Evolutionary conservation across 208 protist species (phyloP), one percentile per base, ranked within the genome.

Genomic region (Crithidia thermophila): DNA sequence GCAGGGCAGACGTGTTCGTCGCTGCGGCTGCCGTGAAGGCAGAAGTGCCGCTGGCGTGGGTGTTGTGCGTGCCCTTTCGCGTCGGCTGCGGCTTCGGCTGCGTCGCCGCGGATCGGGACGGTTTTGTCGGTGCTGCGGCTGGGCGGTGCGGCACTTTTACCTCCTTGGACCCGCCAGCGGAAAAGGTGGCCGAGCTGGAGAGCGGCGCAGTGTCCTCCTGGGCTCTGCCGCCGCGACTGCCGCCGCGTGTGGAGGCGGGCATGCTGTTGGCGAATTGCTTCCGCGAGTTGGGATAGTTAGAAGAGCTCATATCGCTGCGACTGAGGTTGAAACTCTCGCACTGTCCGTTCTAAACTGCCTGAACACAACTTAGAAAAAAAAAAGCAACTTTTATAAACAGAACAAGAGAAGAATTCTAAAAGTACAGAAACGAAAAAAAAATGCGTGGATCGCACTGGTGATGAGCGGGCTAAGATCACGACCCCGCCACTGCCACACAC

Each of bases 251-350:
- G 21, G 58, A 64, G 45, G 58, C 9, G 0, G 58, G 58, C 58
- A 64, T 64, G 58, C 58, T 64, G 58, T 42, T 64, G 4, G 58
- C 58, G 3, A 64, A 23, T 13, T 64, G 58, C 21, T 28, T 64
- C 4, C 58, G 58, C 3, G 58, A 53, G 8, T 30, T 33, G 16
- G 58, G 58, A 2, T 42, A 53, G 34, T 30, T 37, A n/a, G 58
- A 64, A 9, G 43, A 51, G 13, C 11, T 27, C 58, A 64, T 64
- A 1, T n/a, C n/a, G n/a, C n/a, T n/a, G n/a, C n/a, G n/a, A n/a
- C n/a, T n/a, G n/a, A n/a, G n/a, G n/a, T n/a, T n/a, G n/a, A n/a
- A n/a, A n/a, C n/a, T n/a, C n/a, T n/a, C n/a, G n/a, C n/a, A n/a
- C n/a, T n/a, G n/a, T n/a, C n/a, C n/a, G n/a, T n/a, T n/a, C n/a